Evolutionary conservation across 179 eudicot genomes (phyloP), one percentile per base, ranked within the genome.

Genomic region (Gypsophila paniculata): DNA sequence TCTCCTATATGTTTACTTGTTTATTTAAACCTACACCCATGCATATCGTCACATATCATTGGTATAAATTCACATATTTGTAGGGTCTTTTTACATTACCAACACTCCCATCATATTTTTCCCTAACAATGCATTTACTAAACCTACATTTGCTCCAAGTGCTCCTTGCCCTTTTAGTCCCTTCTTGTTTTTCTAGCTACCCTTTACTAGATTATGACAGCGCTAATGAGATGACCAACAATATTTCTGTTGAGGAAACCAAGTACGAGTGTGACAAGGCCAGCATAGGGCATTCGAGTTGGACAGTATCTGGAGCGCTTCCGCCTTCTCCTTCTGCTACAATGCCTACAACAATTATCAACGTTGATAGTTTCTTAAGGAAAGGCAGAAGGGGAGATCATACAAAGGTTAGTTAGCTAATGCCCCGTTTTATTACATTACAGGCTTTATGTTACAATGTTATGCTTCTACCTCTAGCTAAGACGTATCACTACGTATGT

Each of bases 101-200:
- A 22, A 60, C 17, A 34, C 59, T 72, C 11, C 46, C 46, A 42
- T 42, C 46, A 6, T 42, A 21, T 53, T 53, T 53, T 17, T 25
- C 38, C 21, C 5, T 29, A 29, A 59, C 15, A 34, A 72, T 72
- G 76, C 36, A 34, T 58, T 48, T 32, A 59, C 26, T 67, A 34
- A 74, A 26, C 8, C 32, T n/a, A 34, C 77, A 69, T 69, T 36
- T 64, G 52, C 51, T 74, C 22, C 21, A 74, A 57, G 18, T 70
- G 44, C 26, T 68, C 49, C 18, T 68, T 22, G 36, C 74, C 57
- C 42, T 79, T 19, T 3, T 79, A 14, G 2, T 53, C 14, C 62
- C 52, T 51, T 68, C 71, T 67, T 71, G 82, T 62, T 62, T 66
- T 21, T 67, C 70, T 60, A 72, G 79, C 62, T 75, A 75, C 70